Evolutionary conservation across 2,329 filamentous ascomycete genomes (phyloP).

Genomic region (Talaromyces marneffei): DNA sequence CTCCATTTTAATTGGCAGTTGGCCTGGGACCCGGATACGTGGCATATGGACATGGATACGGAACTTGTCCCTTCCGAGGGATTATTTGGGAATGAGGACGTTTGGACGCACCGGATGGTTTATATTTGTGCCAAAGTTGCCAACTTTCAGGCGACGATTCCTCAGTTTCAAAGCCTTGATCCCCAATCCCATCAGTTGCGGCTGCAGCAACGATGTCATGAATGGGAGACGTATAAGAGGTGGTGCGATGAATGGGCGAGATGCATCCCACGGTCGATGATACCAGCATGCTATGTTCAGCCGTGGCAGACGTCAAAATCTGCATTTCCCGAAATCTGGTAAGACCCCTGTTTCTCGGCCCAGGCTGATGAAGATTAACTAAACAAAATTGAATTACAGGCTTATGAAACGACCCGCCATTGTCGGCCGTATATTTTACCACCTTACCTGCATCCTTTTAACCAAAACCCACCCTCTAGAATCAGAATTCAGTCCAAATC

Average conservation of each 20-base stretch:
- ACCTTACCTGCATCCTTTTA: constrained; percentile 76
- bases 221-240: constrained; percentile 76
- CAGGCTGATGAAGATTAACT: neutral
- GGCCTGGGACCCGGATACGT: constrained; percentile 83
- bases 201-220: constrained; percentile 58
- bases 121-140: constrained; percentile 82
- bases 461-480: constrained; percentile 70
- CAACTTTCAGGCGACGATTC: constrained; percentile 71
- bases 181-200: constrained; percentile 55
- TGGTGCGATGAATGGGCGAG: constrained; percentile 79
- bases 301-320: constrained; percentile 64
- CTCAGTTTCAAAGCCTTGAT: constrained; percentile 55
- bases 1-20: constrained; percentile 81
- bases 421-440: constrained; percentile 79
- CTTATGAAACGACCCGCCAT: constrained; percentile 76
- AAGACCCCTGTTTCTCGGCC: constrained; percentile 36
- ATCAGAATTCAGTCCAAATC: constrained; percentile 56
- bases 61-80: constrained; percentile 45
- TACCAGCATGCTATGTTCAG: constrained; percentile 71
- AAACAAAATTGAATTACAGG: constrained; percentile 43
- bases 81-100: constrained; percentile 62
- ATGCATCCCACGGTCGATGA: constrained; percentile 76
- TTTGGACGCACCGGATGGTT: constrained; percentile 83
- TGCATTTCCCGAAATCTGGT: constrained; percentile 82
- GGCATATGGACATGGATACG: constrained; percentile 79